phyloP scores from a whole-genome alignment of 208 protist genomes.

The Trypanosoma platydactyli region DNA sequence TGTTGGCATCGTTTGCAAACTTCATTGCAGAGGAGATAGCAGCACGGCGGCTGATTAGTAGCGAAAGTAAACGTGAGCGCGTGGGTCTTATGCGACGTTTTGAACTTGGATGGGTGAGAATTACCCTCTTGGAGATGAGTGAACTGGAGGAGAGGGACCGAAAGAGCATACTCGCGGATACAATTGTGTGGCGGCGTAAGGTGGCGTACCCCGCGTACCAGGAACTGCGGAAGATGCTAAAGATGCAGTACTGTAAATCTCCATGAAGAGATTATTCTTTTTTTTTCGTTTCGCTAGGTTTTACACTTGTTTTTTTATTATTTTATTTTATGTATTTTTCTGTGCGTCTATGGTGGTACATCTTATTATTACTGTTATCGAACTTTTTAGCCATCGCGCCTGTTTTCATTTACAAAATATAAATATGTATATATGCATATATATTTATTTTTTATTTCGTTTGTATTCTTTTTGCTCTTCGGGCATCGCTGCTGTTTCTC shows the following conservation, averaged over 20 bases:
- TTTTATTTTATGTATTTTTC: background rate
- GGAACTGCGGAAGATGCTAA: slow-evolving; percentile 21
- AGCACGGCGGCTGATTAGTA: slow-evolving; percentile 4
- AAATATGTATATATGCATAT: no score
- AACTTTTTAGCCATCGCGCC: background rate
- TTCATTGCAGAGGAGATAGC: slow-evolving; percentile 16
- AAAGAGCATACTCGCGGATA: slow-evolving; percentile 38
- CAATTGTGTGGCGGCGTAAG: slow-evolving; percentile 39
- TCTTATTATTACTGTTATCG: background rate
- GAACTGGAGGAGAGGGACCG: slow-evolving; percentile 12
- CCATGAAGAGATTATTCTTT: no score
- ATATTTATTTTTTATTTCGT: no score
- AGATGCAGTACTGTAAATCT: slow-evolving; percentile 11
- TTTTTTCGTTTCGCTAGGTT: no score
- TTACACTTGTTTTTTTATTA: no score
- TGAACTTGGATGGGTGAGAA: slow-evolving; percentile 1
- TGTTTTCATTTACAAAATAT: background rate
- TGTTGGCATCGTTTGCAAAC: slow-evolving; percentile 14
- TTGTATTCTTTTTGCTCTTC: no score
- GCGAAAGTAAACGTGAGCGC: background rate
- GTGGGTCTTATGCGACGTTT: slow-evolving; percentile 11
- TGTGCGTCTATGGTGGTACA: background rate
- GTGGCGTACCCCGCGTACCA: slow-evolving; percentile 26
- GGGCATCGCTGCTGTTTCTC: no score
- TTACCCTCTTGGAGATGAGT: slow-evolving; percentile 12